A percentile compares a stretch with the other conserved stretches of the same genome.
Evolutionary conservation across 2,329 filamentous ascomycete genomes (phyloP).

Genomic region (Colletotrichum magnum): DNA sequence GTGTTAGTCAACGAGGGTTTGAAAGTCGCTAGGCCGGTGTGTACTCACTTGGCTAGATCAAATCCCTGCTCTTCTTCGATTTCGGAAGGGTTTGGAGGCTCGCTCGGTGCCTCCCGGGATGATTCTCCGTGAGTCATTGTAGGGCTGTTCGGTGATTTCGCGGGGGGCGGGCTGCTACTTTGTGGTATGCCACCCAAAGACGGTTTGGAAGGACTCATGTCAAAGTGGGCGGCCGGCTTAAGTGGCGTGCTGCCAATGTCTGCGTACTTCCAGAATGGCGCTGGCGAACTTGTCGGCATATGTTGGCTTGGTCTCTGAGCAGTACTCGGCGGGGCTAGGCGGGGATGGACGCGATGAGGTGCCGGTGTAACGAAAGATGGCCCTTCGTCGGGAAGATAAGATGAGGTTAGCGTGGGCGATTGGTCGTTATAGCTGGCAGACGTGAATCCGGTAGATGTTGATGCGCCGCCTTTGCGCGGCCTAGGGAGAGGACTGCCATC

Average conservation of each 20-base stretch:
- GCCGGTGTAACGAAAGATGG: conserved; percentile 79
- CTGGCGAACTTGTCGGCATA: conserved; percentile 87
- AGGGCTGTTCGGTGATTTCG: conserved; percentile 69
- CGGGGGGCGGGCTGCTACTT: conserved; percentile 72
- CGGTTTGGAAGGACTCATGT: conserved; percentile 71
- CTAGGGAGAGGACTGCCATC: conserved; percentile 75
- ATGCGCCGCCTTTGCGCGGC: conserved; percentile 62
- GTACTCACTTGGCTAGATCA: conserved; percentile 70
- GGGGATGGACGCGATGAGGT: conserved; percentile 80
- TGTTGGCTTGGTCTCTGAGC: conserved; percentile 86
- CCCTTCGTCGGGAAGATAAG: conserved; percentile 73
- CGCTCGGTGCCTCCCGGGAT: conserved; percentile 39
- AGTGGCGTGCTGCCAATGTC: conserved; percentile 82
- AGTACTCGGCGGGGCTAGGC: conserved; percentile 84
- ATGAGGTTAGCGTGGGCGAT: conserved; percentile 74
- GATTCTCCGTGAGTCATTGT: conserved; percentile 50
- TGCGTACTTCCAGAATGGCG: conserved; percentile 90
- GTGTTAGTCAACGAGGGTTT: neutral
- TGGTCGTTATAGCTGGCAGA: conserved; percentile 68
- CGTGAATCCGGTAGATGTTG: conserved; percentile 61
- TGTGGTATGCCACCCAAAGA: conserved; percentile 55
- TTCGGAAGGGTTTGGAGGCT: conserved; percentile 45
- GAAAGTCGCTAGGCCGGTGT: neutral
- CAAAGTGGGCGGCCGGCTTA: conserved; percentile 62
- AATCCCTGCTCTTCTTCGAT: conserved; percentile 68